Evolutionary conservation across 2,329 filamentous ascomycete genomes (phyloP), one percentile per base, ranked within the genome.

Genomic region (Colletotrichum cuscutae): DNA sequence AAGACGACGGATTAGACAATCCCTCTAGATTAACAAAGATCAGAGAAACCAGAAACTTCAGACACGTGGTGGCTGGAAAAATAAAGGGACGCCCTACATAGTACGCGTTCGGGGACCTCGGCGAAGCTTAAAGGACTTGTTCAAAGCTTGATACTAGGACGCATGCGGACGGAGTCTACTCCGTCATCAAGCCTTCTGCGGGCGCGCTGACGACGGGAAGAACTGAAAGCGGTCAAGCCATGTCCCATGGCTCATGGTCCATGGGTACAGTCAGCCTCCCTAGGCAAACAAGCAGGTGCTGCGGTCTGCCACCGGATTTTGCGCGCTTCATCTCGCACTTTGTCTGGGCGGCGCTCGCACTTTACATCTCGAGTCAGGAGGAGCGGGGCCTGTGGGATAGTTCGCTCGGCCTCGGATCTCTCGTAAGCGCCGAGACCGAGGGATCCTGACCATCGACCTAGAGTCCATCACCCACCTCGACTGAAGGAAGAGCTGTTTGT

Each of bases 31-130:
- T 42, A n/a, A 19, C 42, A 19, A 49, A 49, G 19, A 49, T 19
- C 19, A 26, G 52, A 46, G n/a, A 52, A 42, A 19, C n/a, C 32
- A 54, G 22, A 26, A 28, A 12, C n/a, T 26, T 12, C 19, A 65
- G 56, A 56, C 68, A 64, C 52, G 59, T 69, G 59, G 66, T 32
- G 46, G 66, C 28, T 22, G 54, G 22, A 12, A 19, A 13, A 24
- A 22, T 28, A 32, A 46, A 11, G 42, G 42, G 26, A 13, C 11
- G 53, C 37, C 32, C 15, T 53, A 69, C 32, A 35, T 35, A 35
- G 32, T 35, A 35, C 53, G 60, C 53, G 15, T 65, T 69, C 60
- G 67, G 67, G 24, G 58, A 61, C 42, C 54, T 53, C 46, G 22
- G 49, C 30, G 22, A 56, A 46, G 11, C 22, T 60, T 37, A 15